A percentile compares a stretch with the other conserved stretches of the same genome.
phyloP scores from a whole-genome alignment of 2,329 filamentous ascomycete species.

The Fusarium chaquense region DNA sequence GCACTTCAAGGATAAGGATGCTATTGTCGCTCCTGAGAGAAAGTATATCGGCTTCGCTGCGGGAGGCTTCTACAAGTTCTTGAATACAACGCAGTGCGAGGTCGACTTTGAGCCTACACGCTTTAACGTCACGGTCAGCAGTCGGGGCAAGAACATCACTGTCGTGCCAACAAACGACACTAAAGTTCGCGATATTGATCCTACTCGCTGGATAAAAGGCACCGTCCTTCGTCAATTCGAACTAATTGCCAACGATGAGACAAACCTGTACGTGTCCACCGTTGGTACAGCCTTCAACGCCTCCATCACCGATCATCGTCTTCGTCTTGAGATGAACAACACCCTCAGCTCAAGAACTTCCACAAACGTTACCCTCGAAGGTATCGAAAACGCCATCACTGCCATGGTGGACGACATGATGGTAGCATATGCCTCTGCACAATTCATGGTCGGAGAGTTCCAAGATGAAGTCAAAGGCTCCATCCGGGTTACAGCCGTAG shows the following conservation, averaged over 20 bases:
- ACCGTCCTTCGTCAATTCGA: slow-evolving; percentile 51
- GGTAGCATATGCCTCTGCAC: background rate
- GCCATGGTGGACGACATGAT: slow-evolving; percentile 11
- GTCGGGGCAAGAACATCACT: slow-evolving; percentile 18
- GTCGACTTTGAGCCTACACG: slow-evolving; percentile 17
- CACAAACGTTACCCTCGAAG: background rate
- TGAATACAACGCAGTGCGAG: slow-evolving; percentile 14
- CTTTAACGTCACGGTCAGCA: slow-evolving; percentile 18
- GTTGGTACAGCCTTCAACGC: slow-evolving; percentile 52
- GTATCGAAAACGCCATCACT: background rate
- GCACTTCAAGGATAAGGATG: slow-evolving; percentile 10
- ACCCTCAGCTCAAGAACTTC: background rate
- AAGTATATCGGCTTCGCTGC: slow-evolving; percentile 13
- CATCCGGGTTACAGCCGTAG: slow-evolving; percentile 13
- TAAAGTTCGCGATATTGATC: slow-evolving; percentile 7
- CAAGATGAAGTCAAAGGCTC: background rate
- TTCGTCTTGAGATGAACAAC: slow-evolving; percentile 19
- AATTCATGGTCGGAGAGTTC: slow-evolving; percentile 11
- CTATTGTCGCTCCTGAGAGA: background rate
- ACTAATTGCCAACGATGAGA: slow-evolving; percentile 53
- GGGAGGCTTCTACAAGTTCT: slow-evolving; percentile 8
- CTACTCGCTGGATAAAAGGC: slow-evolving; percentile 9
- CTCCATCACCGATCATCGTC: slow-evolving; percentile 43
- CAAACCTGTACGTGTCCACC: slow-evolving; percentile 53
- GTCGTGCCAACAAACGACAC: slow-evolving; percentile 17